Evolutionary conservation across 441 rosid species (phyloP).

Genomic region (Aquilaria agallochum): DNA sequence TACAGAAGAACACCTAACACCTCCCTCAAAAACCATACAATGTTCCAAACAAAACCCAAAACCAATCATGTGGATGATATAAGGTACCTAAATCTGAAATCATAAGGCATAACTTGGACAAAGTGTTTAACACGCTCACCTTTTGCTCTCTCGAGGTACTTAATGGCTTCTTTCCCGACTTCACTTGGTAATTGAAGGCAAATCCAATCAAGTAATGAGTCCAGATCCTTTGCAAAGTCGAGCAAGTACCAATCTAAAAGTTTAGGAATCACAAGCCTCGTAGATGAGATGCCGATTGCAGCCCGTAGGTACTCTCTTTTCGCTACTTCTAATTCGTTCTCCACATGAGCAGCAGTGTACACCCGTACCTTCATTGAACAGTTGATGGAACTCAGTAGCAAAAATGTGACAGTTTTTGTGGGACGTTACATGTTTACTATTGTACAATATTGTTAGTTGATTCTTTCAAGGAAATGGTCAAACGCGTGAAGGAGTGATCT

Average conservation of each 20-base stretch:
- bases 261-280: slow-evolving; percentile 62
- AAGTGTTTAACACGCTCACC: slow-evolving; percentile 35
- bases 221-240: slow-evolving; percentile 83
- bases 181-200: slow-evolving; percentile 83
- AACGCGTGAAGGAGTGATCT: no score
- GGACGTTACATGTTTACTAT: no score
- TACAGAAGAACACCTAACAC: slow-evolving; percentile 20
- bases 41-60: slow-evolving; percentile 13
- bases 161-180: slow-evolving; percentile 59
- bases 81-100: slow-evolving; percentile 74
- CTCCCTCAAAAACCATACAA: slow-evolving; percentile 10
- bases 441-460: neutral
- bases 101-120: slow-evolving; percentile 63
- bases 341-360: slow-evolving; percentile 63
- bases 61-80: slow-evolving; percentile 27
- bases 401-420: slow-evolving; percentile 2
- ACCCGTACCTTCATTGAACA: slow-evolving; percentile 53
- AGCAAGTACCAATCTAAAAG: slow-evolving; percentile 80
- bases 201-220: slow-evolving; percentile 82
- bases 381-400: neutral
- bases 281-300: slow-evolving; percentile 56
- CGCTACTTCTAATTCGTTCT: slow-evolving; percentile 62
- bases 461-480: neutral
- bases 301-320: slow-evolving; percentile 82
- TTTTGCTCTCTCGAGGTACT: slow-evolving; percentile 55